Base-by-base conservation (phyloP, 768 basidiomycete species). In the Hygrocybe coccinea region DNA sequence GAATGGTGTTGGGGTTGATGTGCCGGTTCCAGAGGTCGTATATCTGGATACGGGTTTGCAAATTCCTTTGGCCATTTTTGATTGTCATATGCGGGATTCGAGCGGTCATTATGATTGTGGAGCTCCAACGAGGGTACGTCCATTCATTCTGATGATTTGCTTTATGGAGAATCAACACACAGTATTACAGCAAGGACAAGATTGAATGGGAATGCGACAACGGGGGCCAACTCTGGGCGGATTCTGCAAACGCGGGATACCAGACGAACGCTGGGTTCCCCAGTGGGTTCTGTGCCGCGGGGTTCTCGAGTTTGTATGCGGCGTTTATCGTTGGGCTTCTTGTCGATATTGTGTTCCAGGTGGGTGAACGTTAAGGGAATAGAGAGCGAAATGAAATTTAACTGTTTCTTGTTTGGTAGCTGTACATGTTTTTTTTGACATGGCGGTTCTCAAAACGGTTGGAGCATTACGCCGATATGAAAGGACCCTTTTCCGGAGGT, bases 381-480 rank as follows among this genome's bases (percentile, higher is more conserved):
- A 21, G 4, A 14, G 36, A 22, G 11, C 33, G n/a, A 37, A 51
- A 10, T 33, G 35, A 51, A 25, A 46, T 22, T 35, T n/a, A 52
- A n/a, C n/a, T n/a, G n/a, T n/a, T n/a, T n/a, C n/a, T n/a, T n/a
- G n/a, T 59, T 56, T 15, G 37, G 50, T 62, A 87, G 87, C 64
- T 85, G 50, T 88, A 89, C 76, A 85, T 88, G 84, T 82, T 79
- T 69, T 87, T 89, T 76, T 71, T 87, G 69, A 76, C 75, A 63
- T 90, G 86, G 87, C 77, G 86, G 54, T 89, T 81, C 79, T 78
- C 79, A 63, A 86, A 83, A 69, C 75, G 84, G 62, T 69, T 87
- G 68, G 82, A 84, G 69, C 80, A 85, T 69, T 88, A 88, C 71
- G 67, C 72, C 34, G 71, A 68, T 61, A 78, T 89, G 81, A 83